These are phyloP conservation scores for Lactarius akahatsu DNA, from an alignment of 768 basidiomycete genomes.

Conservation along the genomic window DNA sequence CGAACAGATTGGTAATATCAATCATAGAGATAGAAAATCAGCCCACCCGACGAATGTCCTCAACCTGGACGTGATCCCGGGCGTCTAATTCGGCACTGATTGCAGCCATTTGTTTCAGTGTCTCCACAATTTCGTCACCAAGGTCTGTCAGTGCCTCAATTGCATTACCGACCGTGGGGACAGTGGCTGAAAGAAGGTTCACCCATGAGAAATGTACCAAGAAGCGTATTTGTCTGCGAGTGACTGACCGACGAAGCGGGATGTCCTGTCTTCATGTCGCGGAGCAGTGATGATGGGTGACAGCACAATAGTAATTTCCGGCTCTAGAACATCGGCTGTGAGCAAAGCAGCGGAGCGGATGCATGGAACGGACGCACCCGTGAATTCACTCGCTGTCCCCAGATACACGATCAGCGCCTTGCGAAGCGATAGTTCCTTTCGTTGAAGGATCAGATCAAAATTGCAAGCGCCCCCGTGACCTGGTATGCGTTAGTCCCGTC, in stretches of 20 bases:
- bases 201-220: neutral
- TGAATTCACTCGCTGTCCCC: conserved; percentile 70
- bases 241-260: conserved; percentile 56
- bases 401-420: conserved; percentile 66
- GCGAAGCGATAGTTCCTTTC: conserved; percentile 56
- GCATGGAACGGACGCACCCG: conserved; percentile 43
- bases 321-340: conserved; percentile 43
- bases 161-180: conserved; percentile 74
- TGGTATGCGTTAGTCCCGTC: conserved; percentile 29
- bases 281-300: conserved; percentile 63
- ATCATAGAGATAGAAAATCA: neutral
- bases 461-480: conserved; percentile 54
- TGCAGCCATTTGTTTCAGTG: conserved; percentile 64
- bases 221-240: neutral
- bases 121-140: conserved; percentile 57
- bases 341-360: conserved; percentile 7
- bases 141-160: conserved; percentile 65
- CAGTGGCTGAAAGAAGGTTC: conserved; percentile 49
- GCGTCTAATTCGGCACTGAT: conserved; percentile 69
- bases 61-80: conserved; percentile 67
- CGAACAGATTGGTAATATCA: neutral
- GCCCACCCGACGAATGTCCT: conserved; percentile 70
- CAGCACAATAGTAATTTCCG: conserved; percentile 68
- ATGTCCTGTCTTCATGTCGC: conserved; percentile 54
- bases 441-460: conserved; percentile 57